Conservation (phyloP, 2,329 filamentous ascomycete species). For the Cladosporium sp. region DNA sequence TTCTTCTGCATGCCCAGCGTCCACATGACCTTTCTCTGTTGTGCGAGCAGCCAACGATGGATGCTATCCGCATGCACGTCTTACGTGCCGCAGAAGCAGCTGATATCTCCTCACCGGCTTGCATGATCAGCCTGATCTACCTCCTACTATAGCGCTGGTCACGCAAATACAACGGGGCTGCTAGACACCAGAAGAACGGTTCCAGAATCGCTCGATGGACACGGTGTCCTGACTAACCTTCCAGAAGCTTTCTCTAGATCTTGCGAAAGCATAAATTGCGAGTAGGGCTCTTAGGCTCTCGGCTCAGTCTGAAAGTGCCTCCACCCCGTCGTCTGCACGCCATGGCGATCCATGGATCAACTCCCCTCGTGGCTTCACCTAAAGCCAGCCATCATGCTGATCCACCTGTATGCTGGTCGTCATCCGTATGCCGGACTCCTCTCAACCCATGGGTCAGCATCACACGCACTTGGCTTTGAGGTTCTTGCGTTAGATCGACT, state of each 20-base stretch:
- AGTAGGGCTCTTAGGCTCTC: background rate
- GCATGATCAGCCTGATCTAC: background rate
- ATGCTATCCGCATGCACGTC: background rate
- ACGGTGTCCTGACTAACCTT: background rate
- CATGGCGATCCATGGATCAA: constrained; percentile 3
- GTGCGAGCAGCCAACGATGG: background rate
- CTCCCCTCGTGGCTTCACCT: background rate
- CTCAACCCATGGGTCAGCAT: background rate
- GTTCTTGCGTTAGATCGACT: background rate
- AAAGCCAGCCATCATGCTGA: background rate
- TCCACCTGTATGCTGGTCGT: constrained; percentile 5
- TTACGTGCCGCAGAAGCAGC: constrained; percentile 1
- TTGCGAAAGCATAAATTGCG: background rate
- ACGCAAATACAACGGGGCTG: background rate
- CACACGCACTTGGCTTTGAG: background rate
- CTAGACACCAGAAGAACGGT: background rate
- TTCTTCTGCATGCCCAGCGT: constrained; percentile 2
- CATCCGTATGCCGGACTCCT: background rate
- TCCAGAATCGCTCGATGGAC: background rate
- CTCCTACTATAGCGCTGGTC: background rate
- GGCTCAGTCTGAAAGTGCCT: background rate
- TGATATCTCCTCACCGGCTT: background rate
- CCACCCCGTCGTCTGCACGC: background rate
- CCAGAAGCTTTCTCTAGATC: background rate
- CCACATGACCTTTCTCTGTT: background rate